Base-by-base conservation (phyloP, 208 protist species). In the Leishmania martiniquensis region DNA sequence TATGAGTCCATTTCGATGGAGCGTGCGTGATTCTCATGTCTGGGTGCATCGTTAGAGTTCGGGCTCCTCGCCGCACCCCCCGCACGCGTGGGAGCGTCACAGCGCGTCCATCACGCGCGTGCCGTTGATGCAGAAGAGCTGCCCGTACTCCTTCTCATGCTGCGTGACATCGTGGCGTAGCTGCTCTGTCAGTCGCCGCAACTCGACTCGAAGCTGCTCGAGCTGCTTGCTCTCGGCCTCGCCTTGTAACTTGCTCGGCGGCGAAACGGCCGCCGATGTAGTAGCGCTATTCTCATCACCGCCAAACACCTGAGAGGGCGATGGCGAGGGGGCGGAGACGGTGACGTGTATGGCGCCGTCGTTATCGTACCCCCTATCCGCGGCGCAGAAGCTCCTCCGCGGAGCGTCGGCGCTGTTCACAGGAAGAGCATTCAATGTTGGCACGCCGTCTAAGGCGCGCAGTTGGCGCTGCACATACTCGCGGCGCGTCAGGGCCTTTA, bases 401-500 rank as follows among this genome's bases (percentile, higher is more conserved):
- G 7, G 17, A 1, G n/a, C n/a, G 29, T 51, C 67, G 25, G 6
- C 62, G 29, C 34, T 32, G 59, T 83, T 83, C 3, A 76, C 25
- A 1, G 66, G 6, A 7, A 54, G 55, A 10, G 60, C 10, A 20
- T 59, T 49, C 52, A 84, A 76, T 22, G 78, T 32, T 20, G 73
- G 66, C 10, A 25, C 25, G 2, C 32, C 10, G 20, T 45, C 75
- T 5, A 79, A 4, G n/a, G 42, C 22, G 32, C 51, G 75, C 57
- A 82, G 68, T 42, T 83, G 83, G n/a, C 60, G 83, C 73, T 83
- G 87, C 54, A 96, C 70, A 68, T 93, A 87, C 77, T 96, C 88
- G 59, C 91, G 86, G 45, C 89, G 83, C 17, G 87, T 91, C n/a
- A 95, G 83, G 3, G 88, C 68, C 75, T 94, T 89, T n/a, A 96